These are phyloP conservation scores for Trichophyton rubrum DNA, from an alignment of 2,329 filamentous ascomycete species.

Conservation along the genomic window DNA sequence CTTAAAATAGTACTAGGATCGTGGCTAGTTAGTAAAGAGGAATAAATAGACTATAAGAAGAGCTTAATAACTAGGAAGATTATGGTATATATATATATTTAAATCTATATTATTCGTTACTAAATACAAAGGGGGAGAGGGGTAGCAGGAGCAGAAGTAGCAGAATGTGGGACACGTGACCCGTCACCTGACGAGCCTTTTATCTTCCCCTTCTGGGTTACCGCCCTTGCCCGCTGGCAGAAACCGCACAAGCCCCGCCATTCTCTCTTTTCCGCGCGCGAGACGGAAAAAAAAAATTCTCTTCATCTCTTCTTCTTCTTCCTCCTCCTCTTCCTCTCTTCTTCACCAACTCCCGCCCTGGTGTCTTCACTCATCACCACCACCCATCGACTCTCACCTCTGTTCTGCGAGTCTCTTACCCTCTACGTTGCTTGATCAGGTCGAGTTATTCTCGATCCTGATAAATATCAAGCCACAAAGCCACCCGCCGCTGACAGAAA, in stretches of 20 bases:
- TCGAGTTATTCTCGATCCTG: slow-evolving; percentile 36
- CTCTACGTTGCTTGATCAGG: slow-evolving; percentile 18
- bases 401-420: not conserved
- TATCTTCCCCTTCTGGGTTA: slow-evolving; percentile 4
- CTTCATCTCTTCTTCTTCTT: slow-evolving; percentile 14
- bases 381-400: not conserved
- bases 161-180: too few relatives aligned
- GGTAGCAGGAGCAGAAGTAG: too few relatives aligned
- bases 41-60: too few relatives aligned
- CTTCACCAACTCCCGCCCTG: slow-evolving; percentile 11
- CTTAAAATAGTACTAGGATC: too few relatives aligned
- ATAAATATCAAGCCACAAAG: slow-evolving; percentile 15
- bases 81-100: too few relatives aligned
- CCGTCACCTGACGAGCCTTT: too few relatives aligned
- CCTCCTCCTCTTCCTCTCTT: slow-evolving; percentile 19
- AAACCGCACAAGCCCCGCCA: slow-evolving; percentile 15
- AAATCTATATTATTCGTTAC: too few relatives aligned
- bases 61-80: too few relatives aligned
- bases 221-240: slow-evolving; percentile 1
- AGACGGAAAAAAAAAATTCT: slow-evolving; percentile 14
- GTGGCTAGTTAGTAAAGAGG: too few relatives aligned
- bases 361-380: slow-evolving; percentile 12
- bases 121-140: too few relatives aligned
- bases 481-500: not conserved
- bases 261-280: slow-evolving; percentile 12